Conservation (phyloP, 768 basidiomycete genomes). For the Royoungia palumana region DNA sequence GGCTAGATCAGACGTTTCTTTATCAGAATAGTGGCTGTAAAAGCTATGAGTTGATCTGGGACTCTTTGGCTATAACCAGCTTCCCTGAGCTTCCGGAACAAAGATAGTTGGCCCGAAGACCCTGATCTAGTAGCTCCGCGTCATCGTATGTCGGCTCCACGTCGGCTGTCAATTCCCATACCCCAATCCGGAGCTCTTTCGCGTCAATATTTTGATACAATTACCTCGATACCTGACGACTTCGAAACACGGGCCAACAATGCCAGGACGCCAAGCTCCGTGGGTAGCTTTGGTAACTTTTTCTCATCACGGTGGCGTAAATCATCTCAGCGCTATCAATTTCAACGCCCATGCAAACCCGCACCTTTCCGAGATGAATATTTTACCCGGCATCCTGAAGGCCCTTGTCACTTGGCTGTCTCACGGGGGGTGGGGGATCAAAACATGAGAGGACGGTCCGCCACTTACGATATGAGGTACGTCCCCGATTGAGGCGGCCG, state of each 20-base stretch:
- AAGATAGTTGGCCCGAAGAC: conserved; percentile 20
- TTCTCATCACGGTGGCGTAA: conserved; percentile 7
- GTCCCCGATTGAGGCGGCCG: conserved; percentile 8
- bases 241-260: background rate
- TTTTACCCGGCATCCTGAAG: conserved; percentile 9
- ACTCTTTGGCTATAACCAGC: conserved; percentile 22
- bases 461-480: conserved; percentile 8
- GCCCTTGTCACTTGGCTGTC: background rate
- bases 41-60: conserved; percentile 15
- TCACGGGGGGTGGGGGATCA: conserved; percentile 7
- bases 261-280: conserved; percentile 6
- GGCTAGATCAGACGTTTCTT: conserved; percentile 22
- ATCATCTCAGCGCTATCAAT: conserved; percentile 1
- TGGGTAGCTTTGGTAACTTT: background rate
- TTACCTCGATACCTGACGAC: background rate
- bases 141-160: conserved; percentile 20
- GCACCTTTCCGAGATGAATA: conserved; percentile 11
- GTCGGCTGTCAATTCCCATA: conserved; percentile 13
- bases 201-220: conserved; percentile 3
- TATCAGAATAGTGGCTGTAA: conserved; percentile 26
- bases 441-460: conserved; percentile 1
- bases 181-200: conserved; percentile 10
- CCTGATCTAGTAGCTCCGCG: conserved; percentile 19
- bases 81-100: conserved; percentile 24
- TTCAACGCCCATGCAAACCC: conserved; percentile 1